These are phyloP conservation scores for Entamoeba histolytica DNA, from an alignment of 208 protist genomes.

Conservation along the genomic window DNA sequence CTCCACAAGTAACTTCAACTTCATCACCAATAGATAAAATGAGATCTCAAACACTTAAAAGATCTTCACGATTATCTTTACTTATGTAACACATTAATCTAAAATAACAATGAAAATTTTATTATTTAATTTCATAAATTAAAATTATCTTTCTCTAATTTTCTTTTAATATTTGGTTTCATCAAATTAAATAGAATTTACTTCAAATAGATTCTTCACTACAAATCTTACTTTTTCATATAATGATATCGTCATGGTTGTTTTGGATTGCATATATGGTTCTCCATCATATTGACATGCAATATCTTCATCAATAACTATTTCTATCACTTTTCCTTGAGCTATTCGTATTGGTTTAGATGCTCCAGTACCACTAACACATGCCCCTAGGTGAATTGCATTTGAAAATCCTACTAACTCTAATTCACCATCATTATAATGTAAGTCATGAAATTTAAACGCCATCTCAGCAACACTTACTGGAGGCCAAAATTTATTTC, in stretches of 20 bases:
- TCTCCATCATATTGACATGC: not conserved
- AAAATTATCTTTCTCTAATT: too few relatives aligned
- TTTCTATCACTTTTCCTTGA: not conserved
- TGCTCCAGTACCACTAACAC: not conserved
- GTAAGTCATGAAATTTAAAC: not conserved
- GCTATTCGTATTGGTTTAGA: not conserved
- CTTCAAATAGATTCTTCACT: not conserved
- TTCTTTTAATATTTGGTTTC: too few relatives aligned
- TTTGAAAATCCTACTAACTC: not conserved
- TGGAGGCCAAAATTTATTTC: not conserved
- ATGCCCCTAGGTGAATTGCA: not conserved
- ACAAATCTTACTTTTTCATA: not conserved
- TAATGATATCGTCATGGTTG: not conserved
- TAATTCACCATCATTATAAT: not conserved
- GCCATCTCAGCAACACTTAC: not conserved
- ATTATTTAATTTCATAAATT: too few relatives aligned
- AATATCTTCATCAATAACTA: not conserved
- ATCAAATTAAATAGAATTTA: not conserved
- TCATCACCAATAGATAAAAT: too few relatives aligned
- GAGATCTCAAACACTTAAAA: too few relatives aligned
- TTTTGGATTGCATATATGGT: not conserved
- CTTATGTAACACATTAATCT: too few relatives aligned
- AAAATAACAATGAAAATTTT: too few relatives aligned
- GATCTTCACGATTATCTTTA: too few relatives aligned
- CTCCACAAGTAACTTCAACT: too few relatives aligned